Percentiles rank a stretch among this genome's conserved stretches.
These are phyloP conservation scores for Diutina sp. DNA, from an alignment of 1,139 yeast genomes.

Conservation along the genomic window DNA sequence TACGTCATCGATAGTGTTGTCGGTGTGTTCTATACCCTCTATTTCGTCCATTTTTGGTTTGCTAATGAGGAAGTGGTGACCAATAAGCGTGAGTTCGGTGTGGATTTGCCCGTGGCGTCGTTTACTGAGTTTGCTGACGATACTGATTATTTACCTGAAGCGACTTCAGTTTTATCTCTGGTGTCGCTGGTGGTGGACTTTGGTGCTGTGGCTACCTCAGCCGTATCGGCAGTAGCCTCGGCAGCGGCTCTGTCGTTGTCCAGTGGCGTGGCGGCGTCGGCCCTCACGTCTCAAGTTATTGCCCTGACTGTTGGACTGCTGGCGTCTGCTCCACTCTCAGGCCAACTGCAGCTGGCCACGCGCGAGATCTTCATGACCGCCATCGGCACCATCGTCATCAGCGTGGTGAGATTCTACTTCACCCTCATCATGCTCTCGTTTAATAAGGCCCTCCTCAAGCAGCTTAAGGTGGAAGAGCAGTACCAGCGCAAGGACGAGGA, in stretches of 20 bases:
- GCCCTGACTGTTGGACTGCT: background rate
- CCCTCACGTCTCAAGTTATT: too few species aligned
- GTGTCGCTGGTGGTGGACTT: background rate
- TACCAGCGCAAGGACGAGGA: slow-evolving; percentile 16
- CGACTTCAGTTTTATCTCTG: background rate
- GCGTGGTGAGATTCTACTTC: slow-evolving; percentile 52
- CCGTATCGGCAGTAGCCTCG: background rate
- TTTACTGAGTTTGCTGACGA: background rate
- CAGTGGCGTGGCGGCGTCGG: background rate
- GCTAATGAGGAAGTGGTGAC: slow-evolving; percentile 21
- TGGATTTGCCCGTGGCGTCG: background rate
- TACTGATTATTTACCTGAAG: background rate
- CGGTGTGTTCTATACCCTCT: slow-evolving; percentile 57
- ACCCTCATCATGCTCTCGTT: slow-evolving; percentile 52
- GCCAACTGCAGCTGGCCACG: slow-evolving; percentile 55
- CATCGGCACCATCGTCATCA: slow-evolving; percentile 38
- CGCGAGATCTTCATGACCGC: slow-evolving; percentile 65
- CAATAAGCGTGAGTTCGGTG: background rate
- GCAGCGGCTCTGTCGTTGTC: background rate
- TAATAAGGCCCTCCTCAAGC: slow-evolving; percentile 32
- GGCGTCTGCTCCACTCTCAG: slow-evolving; percentile 8
- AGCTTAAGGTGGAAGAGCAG: slow-evolving; percentile 13
- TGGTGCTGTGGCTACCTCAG: background rate
- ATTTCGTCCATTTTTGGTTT: slow-evolving; percentile 72
- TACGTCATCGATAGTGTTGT: slow-evolving; percentile 57